Evolutionary conservation across 2,329 filamentous ascomycete species (phyloP), one percentile per base, ranked within the genome.

Genomic region (Plectosphaerella sp.): DNA sequence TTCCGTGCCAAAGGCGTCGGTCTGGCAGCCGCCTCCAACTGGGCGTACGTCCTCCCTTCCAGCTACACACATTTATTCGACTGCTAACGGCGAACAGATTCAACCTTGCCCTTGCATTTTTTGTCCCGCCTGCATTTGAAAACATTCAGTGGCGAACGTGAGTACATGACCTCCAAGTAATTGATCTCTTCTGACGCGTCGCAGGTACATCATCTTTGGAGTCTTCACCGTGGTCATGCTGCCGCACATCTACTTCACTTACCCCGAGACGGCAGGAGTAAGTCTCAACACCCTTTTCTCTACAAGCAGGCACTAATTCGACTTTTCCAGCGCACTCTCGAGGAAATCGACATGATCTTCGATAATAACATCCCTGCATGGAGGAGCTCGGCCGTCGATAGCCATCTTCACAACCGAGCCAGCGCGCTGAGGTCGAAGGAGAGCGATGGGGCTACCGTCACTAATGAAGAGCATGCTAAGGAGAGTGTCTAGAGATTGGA

Each of bases 1-100:
- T 70, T 76, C 25, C 72, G 78, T 53, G 76, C 76, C 51, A 82
- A 80, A 61, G 78, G 76, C 47, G 77, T 80, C 7, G 75, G 77
- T 16, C 66, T 82, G 3, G 65, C 76, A 0, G 80, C 79, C 0
- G 75, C 78, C 1, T 67, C 69, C 4, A 78, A 77, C 62, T 78
- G 75, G 76, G 67, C 69, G 3, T 48, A 28, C 20, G 47, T 48
- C 33, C 16, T 20, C 37, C 37, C 7, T 6, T 8, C 18, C 4
- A 33, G 8, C 25, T 9, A 5, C 4, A 7, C 16, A 18, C 8
- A 10, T 22, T 43, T 5, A 5, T 7, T 20, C 18, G 8, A 22
- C 18, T 4, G 22, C 41, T 43, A 8, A 43, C 41, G n/a, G 7
- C 4, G 16, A 12, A 3, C 20, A 48, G 47, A 14, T 76, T 77